Percentiles rank a stretch among this genome's conserved stretches.
phyloP scores from a whole-genome alignment of 1,139 yeast genomes.

The Diutina catenulata region DNA sequence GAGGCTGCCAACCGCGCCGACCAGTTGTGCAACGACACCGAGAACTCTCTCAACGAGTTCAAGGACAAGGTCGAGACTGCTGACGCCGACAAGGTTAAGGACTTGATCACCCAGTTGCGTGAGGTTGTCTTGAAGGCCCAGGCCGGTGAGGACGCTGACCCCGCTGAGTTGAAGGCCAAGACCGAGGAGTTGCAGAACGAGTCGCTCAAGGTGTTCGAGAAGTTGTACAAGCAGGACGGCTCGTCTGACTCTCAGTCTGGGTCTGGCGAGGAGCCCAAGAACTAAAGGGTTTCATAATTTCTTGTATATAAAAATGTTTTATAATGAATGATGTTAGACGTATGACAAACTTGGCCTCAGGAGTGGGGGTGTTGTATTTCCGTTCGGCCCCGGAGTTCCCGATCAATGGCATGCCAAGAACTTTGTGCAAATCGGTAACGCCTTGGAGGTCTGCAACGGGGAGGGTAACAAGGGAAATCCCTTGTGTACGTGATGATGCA shows the following conservation, averaged over 20 bases:
- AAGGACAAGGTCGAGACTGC: constrained; percentile 85
- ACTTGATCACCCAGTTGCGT: constrained; percentile 66
- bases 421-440: too few relatives aligned
- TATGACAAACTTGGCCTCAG: too few relatives aligned
- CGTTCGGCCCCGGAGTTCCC: too few relatives aligned
- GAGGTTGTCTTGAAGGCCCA: constrained; percentile 91
- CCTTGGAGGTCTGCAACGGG: too few relatives aligned
- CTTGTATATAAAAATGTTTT: constrained; percentile 1
- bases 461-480: too few relatives aligned
- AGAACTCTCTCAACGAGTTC: constrained; percentile 86
- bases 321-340: constrained; percentile 4
- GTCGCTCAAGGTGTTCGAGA: constrained; percentile 89
- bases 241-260: not conserved
- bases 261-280: constrained; percentile 2
- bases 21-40: constrained; percentile 93
- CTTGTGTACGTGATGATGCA: too few relatives aligned
- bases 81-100: constrained; percentile 79
- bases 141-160: constrained; percentile 79
- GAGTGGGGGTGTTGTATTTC: too few relatives aligned
- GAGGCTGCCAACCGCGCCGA: constrained; percentile 97
- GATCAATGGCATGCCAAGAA: too few relatives aligned
- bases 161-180: constrained; percentile 81
- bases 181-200: constrained; percentile 89
- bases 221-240: constrained; percentile 72
- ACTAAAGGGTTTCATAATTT: not conserved